phyloP scores from a whole-genome alignment of 164 flowering plant genomes.

The Taxillus chinensis region DNA sequence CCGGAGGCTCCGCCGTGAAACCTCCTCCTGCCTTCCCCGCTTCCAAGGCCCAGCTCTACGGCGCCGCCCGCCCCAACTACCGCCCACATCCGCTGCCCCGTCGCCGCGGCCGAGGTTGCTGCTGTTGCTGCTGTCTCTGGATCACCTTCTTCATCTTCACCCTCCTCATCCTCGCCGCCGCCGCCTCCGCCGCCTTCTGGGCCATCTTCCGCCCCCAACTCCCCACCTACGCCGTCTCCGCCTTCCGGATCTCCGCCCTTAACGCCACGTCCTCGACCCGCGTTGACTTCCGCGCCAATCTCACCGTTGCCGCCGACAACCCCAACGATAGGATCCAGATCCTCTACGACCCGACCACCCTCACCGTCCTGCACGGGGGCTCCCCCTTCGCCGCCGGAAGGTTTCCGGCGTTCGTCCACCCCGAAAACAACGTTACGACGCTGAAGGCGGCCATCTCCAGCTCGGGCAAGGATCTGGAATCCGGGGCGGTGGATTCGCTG shows the following conservation, averaged over 20 bases:
- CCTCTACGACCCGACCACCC: constrained; percentile 27
- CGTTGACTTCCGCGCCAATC: constrained; percentile 32
- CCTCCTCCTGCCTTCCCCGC: constrained; percentile 31
- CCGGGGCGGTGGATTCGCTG: constrained; percentile 14
- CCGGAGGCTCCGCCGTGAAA: constrained; percentile 8
- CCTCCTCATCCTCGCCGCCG: constrained; percentile 37
- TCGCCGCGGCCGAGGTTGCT: constrained; percentile 38
- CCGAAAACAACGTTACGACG: constrained; percentile 40
- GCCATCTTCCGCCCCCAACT: constrained; percentile 73
- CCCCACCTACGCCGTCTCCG: constrained; percentile 55
- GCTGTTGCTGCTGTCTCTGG: constrained; percentile 56
- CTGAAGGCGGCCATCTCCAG: constrained; percentile 19
- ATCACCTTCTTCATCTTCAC: constrained; percentile 30
- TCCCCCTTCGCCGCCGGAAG: constrained; percentile 21
- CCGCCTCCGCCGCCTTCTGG: constrained; percentile 45
- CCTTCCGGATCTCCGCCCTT: constrained; percentile 46
- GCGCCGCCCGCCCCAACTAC: constrained; percentile 53
- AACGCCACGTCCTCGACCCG: constrained; percentile 43
- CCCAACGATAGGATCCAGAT: constrained; percentile 57
- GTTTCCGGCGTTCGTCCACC: constrained; percentile 27
- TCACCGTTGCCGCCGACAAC: constrained; percentile 47
- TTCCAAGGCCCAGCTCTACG: constrained; percentile 57
- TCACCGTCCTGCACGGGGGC: constrained; percentile 14
- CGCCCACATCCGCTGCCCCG: constrained; percentile 42
- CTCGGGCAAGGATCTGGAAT: constrained; percentile 17